These are phyloP conservation scores for Canavalia gladiata DNA, from an alignment of 306 rosid species.

Conservation along the genomic window DNA sequence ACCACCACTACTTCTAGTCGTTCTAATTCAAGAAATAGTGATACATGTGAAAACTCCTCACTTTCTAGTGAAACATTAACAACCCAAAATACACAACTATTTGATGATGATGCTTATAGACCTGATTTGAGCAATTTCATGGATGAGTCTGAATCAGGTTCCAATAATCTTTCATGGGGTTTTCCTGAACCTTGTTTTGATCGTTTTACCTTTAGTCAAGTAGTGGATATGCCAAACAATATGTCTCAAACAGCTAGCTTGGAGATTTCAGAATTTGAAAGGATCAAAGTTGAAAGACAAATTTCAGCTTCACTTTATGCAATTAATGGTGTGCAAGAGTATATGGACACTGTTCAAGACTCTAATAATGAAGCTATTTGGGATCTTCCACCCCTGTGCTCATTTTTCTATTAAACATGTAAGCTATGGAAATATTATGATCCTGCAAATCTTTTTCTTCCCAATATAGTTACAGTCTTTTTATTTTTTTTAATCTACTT, in stretches of 20 bases:
- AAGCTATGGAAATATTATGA: background rate
- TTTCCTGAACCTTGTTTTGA: constrained; percentile 51
- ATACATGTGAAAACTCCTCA: constrained; percentile 30
- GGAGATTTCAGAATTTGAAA: constrained; percentile 68
- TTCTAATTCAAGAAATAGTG: constrained; percentile 14
- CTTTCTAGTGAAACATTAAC: constrained; percentile 34
- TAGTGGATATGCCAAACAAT: constrained; percentile 56
- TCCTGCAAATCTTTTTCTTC: constrained; percentile 29
- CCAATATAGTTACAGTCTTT: background rate
- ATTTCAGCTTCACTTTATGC: constrained; percentile 88
- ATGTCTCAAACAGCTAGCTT: constrained; percentile 44
- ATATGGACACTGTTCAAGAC: constrained; percentile 78
- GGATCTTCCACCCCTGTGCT: constrained; percentile 81
- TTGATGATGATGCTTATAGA: constrained; percentile 70
- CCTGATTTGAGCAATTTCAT: constrained; percentile 72
- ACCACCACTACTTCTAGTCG: background rate
- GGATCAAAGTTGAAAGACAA: constrained; percentile 89
- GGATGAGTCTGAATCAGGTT: constrained; percentile 51
- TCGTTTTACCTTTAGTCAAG: constrained; percentile 54
- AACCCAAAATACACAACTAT: constrained; percentile 34
- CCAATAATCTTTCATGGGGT: constrained; percentile 50
- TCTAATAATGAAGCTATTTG: constrained; percentile 60
- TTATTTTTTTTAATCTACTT: background rate
- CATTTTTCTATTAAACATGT: constrained; percentile 58
- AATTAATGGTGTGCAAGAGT: constrained; percentile 84